Base-by-base conservation (phyloP, 1,284 basidiomycete species). In the Cryptococcus sp. region DNA sequence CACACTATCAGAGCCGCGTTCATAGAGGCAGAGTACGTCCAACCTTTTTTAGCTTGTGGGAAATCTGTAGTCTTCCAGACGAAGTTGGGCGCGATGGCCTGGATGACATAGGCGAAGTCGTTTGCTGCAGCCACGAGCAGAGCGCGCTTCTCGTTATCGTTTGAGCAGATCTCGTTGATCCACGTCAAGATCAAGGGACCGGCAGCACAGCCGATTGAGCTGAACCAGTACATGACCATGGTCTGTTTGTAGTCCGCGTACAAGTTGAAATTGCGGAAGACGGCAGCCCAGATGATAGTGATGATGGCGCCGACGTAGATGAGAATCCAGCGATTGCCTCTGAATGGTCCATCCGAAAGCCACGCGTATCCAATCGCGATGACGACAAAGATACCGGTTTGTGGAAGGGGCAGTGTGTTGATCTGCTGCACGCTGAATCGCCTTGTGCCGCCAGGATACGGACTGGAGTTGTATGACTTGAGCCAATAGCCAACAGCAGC, bases 41-140 rank as follows among this genome's bases (percentile, higher is more conserved):
- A 66, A 0, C 74, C 74, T 48, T 69, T 71, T 2, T 53, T 55
- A 1, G 70, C 68, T 15, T 57, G 52, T 0, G 74, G 74, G 62
- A 72, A 75, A 16, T 70, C 66, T n/a, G 54, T 62, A 16, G 70
- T 72, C 52, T 72, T 70, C 74, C 74, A 76, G 4, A 71, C 69
- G 38, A 76, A 73, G 55, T 71, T 71, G 1, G 74, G 74, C 16
- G 61, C 67, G 35, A 71, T 60, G 11, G 71, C 69, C 55, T 73
- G 72, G 13, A 74, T 70, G 20, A 76, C 72, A 49, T 76, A 73
- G 5, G 71, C 74, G 4, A 75, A 53, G 47, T 73, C 70, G 57
- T 74, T 74, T 19, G 57, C 69, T 19, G 68, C 60, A 3, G 67
- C 69, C 2, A 76, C 69, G n/a, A 73, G 61, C 27, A 77, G 47